Conservation (phyloP, 139 green algal species). For the Chlamydomonas schloesseri region DNA sequence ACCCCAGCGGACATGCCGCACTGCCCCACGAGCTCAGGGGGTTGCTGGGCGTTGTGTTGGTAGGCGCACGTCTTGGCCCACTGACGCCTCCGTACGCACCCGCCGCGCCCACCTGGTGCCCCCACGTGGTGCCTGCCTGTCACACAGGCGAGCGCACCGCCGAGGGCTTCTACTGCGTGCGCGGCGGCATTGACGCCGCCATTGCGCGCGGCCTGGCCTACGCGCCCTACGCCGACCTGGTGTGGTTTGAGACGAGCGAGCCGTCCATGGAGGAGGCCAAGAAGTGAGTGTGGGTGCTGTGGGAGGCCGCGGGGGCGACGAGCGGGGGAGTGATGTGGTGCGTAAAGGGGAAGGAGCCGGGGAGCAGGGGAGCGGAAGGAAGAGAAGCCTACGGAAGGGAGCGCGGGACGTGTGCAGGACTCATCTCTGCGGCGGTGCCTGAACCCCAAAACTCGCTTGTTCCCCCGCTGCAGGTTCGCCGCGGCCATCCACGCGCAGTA, state of each 20-base stretch:
- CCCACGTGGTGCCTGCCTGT: not conserved
- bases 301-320: too few species aligned
- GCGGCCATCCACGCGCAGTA: slow-evolving; percentile 85
- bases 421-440: too few species aligned
- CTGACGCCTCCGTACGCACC: too few species aligned
- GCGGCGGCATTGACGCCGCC: slow-evolving; percentile 79
- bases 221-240: slow-evolving; percentile 87
- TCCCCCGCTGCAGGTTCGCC: slow-evolving; percentile 53
- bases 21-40: too few species aligned
- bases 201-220: slow-evolving; percentile 90
- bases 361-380: too few species aligned
- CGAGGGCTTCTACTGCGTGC: slow-evolving; percentile 87
- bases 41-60: too few species aligned
- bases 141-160: slow-evolving; percentile 76
- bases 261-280: slow-evolving; percentile 83
- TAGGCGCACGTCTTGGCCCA: too few species aligned
- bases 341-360: too few species aligned
- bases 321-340: too few species aligned
- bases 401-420: too few species aligned
- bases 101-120: not conserved
- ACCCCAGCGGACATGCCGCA: too few species aligned
- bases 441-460: not conserved
- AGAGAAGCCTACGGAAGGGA: too few species aligned
- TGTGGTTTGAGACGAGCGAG: slow-evolving; percentile 93
- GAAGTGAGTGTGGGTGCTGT: not conserved